Conservation (phyloP, 768 basidiomycete genomes). For the Suillus americanus region DNA sequence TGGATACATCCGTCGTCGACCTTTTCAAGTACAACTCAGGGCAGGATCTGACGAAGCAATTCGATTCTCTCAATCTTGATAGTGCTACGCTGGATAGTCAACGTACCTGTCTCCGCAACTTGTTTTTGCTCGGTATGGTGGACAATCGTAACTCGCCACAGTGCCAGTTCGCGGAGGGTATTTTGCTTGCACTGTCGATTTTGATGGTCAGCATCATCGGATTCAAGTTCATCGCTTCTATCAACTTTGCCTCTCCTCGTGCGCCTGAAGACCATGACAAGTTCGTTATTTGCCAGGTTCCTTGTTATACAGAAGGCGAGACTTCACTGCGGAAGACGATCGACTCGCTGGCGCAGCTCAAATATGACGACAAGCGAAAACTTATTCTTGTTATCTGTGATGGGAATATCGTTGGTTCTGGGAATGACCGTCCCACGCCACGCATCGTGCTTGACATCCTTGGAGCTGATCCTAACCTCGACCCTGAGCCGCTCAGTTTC, state of each 20-base stretch:
- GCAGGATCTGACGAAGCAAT: conserved; percentile 73
- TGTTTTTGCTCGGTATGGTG: conserved; percentile 89
- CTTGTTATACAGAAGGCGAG: conserved; percentile 98
- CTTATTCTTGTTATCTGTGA: conserved; percentile 92
- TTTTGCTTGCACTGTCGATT: conserved; percentile 84
- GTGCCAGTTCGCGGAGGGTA: conserved; percentile 88
- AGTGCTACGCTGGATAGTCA: conserved; percentile 63
- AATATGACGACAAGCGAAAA: conserved; percentile 98
- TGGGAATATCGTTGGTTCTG: conserved; percentile 96
- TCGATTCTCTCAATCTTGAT: conserved; percentile 65
- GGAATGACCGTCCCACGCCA: conserved; percentile 95
- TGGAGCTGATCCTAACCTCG: conserved; percentile 88
- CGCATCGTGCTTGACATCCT: conserved; percentile 96
- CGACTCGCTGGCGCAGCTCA: conserved; percentile 90
- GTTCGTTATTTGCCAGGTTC: conserved; percentile 96
- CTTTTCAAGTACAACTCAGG: conserved; percentile 80
- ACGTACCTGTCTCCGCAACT: conserved; percentile 86
- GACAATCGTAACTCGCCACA: conserved; percentile 92
- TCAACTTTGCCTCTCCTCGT: conserved; percentile 77
- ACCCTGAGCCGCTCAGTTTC: conserved; percentile 95
- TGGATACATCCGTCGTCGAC: conserved; percentile 65
- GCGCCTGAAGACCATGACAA: conserved; percentile 96
- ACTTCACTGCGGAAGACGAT: conserved; percentile 83
- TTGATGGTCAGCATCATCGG: conserved; percentile 95
- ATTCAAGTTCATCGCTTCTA: conserved; percentile 92